Evolutionary conservation across 371 early-diverging fungal species (phyloP), one percentile per base, ranked within the genome.

Genomic region (Actinomortierella ambigua): DNA sequence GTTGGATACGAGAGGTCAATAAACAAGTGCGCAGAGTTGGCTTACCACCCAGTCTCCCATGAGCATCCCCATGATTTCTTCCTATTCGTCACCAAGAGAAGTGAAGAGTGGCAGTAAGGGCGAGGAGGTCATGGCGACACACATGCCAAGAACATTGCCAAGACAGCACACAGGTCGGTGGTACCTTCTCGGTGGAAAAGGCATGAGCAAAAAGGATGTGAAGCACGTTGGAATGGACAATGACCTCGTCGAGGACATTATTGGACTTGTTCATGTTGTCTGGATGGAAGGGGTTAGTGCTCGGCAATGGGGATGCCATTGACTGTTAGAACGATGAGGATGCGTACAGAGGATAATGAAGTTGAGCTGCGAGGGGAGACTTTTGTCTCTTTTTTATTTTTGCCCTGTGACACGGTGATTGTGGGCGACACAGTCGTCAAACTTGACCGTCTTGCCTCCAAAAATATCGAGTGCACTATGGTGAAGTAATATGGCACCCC

Each of bases 381-480:
- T 9, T 11, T 6, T 11, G 34, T 34, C 34, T 34, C 17, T 46
- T 46, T 48, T 18, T 53, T 41, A 27, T 20, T 13, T 28, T 24
- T 13, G 54, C 39, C 20, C 56, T 54, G 70, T 93, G 93, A 92
- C 94, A 95, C 40, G 63, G 34, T 34, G 34, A 34, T 34, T 34
- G 34, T 34, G 34, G 11, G 34, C 79, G 3, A 94, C 88, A 70
- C 94, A 94, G 49, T 94, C 95, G 3, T 76, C 79, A 75, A 98
- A 94, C 51, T 80, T 85, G 39, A 98, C 90, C 26, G 85, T 85
- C 43, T 69, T 76, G 9, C 98, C 97, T 34, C 98, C 98, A 86
- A 98, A 98, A n/a, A 98, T 91, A 80, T 98, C 98, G 69, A 98
- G 75, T 5, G 97, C 96, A 73, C 96, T 94, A 53, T 39, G 11